A percentile compares a stretch with the other conserved stretches of the same genome.
These are phyloP conservation scores for Arabidopsis lyrata DNA, from an alignment of 441 rosid species.

Conservation along the genomic window DNA sequence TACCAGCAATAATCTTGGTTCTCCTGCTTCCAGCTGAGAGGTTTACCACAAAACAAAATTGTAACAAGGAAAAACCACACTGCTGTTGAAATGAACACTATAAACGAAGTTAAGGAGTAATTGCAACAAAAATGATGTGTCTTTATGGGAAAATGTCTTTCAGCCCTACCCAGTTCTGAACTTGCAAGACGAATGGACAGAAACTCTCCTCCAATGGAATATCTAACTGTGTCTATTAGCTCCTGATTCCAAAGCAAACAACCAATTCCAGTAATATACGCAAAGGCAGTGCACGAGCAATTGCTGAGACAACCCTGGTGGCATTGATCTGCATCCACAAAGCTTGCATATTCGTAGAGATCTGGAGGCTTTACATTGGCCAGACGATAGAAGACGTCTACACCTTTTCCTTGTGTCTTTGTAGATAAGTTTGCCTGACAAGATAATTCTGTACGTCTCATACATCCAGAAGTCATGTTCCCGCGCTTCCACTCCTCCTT, in stretches of 20 bases:
- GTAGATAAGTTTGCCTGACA: slow-evolving; percentile 29
- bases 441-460: slow-evolving; percentile 46
- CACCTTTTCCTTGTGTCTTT: slow-evolving; percentile 32
- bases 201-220: slow-evolving; percentile 41
- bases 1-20: slow-evolving; percentile 15
- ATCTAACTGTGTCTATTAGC: slow-evolving; percentile 45
- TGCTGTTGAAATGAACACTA: background rate
- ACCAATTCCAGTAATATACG: slow-evolving; percentile 54
- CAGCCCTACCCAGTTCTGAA: slow-evolving; percentile 52
- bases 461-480: slow-evolving; percentile 61
- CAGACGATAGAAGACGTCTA: slow-evolving; percentile 47
- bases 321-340: slow-evolving; percentile 42
- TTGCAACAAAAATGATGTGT: background rate
- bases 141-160: background rate
- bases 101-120: slow-evolving; percentile 1
- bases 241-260: slow-evolving; percentile 54
- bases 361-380: slow-evolving; percentile 50
- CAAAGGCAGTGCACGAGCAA: slow-evolving; percentile 63
- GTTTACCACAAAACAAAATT: slow-evolving; percentile 19
- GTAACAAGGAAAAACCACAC: background rate
- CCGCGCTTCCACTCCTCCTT: slow-evolving; percentile 47
- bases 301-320: slow-evolving; percentile 44
- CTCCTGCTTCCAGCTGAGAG: slow-evolving; percentile 24
- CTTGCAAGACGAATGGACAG: slow-evolving; percentile 50
- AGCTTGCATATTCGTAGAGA: slow-evolving; percentile 26